Evolutionary conservation across 2,329 filamentous ascomycete genomes (phyloP).

Genomic region (Neonectria magnoliae): DNA sequence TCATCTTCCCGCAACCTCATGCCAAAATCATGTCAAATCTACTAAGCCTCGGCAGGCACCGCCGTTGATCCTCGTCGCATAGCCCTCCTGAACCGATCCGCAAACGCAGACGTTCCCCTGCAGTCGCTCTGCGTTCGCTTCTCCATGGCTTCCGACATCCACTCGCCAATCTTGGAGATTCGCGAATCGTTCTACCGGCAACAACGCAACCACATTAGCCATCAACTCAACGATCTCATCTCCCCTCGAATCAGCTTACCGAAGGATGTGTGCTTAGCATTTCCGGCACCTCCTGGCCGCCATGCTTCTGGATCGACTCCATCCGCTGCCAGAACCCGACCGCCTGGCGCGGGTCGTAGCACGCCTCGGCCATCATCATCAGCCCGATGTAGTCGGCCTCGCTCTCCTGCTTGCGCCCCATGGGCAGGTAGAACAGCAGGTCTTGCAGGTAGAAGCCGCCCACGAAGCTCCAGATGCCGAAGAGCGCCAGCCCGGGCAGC

Average conservation of each 20-base stretch:
- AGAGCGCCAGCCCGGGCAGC: conserved; percentile 52
- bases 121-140: conserved; percentile 66
- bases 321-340: conserved; percentile 74
- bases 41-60: conserved; percentile 6
- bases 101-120: conserved; percentile 60
- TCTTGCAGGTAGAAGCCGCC: conserved; percentile 63
- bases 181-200: conserved; percentile 64
- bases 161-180: conserved; percentile 72
- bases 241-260: conserved; percentile 53
- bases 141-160: conserved; percentile 66
- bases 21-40: not conserved
- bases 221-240: not conserved
- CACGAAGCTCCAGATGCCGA: conserved; percentile 54
- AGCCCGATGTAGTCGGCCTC: conserved; percentile 85
- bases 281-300: conserved; percentile 67
- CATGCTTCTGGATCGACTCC: conserved; percentile 58
- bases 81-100: conserved; percentile 61
- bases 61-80: conserved; percentile 48
- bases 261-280: conserved; percentile 82
- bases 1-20: not conserved
- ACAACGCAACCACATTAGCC: conserved; percentile 4
- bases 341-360: conserved; percentile 76
- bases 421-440: conserved; percentile 73
- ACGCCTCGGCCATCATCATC: conserved; percentile 85
- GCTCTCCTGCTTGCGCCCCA: conserved; percentile 75